Evolutionary conservation across 225 moss, liverwort and hornwort species (phyloP).

Genomic region (Thuidium tamariscinum): DNA sequence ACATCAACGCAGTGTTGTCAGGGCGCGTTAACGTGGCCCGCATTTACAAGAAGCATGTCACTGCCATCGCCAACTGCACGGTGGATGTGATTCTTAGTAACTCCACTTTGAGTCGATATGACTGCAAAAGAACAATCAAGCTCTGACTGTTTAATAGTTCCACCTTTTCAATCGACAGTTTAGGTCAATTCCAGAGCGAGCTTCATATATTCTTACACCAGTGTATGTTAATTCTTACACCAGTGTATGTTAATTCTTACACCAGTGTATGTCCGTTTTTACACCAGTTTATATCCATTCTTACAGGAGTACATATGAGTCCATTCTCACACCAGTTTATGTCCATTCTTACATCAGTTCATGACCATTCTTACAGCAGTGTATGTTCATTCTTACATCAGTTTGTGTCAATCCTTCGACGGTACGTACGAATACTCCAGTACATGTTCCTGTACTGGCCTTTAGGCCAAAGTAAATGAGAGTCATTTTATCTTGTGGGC

Average conservation of each 20-base stretch:
- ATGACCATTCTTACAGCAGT: neutral
- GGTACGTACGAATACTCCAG: neutral
- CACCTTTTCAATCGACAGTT: neutral
- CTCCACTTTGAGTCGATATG: neutral
- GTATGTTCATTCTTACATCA: neutral
- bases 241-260: neutral
- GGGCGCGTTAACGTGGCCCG: constrained; percentile 25
- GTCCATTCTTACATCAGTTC: neutral
- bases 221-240: neutral
- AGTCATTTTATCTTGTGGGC: neutral
- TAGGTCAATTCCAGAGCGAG: neutral
- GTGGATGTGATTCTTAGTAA: constrained; percentile 19
- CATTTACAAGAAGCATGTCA: constrained; percentile 29
- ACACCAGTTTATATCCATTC: neutral
- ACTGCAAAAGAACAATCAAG: constrained; percentile 13
- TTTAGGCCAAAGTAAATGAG: neutral
- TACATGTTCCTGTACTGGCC: neutral
- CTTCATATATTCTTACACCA: neutral
- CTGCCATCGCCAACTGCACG: constrained; percentile 17
- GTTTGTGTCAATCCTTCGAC: neutral
- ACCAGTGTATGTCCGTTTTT: too few relatives aligned
- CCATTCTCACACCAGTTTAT: neutral
- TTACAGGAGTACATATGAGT: neutral
- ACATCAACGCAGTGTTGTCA: constrained; percentile 1
- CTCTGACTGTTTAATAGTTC: neutral